Evolutionary conservation across 306 rosid species (phyloP), one percentile per base, ranked within the genome.

Genomic region (Dicorynia guianensis): DNA sequence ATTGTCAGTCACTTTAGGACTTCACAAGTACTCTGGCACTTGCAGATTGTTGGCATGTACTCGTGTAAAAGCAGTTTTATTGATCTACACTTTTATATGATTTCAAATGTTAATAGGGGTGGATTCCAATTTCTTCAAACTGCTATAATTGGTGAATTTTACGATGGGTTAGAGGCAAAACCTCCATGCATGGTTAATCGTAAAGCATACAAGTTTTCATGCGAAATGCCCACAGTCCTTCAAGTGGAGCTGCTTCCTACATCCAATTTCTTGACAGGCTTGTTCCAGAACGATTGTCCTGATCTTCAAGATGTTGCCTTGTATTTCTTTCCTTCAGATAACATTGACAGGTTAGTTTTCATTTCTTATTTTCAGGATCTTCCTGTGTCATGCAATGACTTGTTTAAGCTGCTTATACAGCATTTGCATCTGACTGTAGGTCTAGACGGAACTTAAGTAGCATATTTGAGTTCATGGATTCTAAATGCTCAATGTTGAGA

Each of bases 261-360:
- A 20, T 76, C 54, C 75, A 56, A 70, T 64, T 20, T 78, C 63
- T 77, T 83, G 85, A 78, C 57, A 57, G 89, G 87, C 48, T 68
- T 84, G 18, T 91, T 87, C 76, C 75, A n/a, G 11, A 56, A 76
- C 30, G 71, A 79, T 40, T 40, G 77, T 76, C 93, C 89, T n/a
- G 74, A 50, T 68, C 91, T 90, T 72, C 67, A 67, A 48, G 96
- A 94, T 35, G 72, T 94, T 35, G 95, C 90, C 5, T 48, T 94
- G 67, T 94, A 88, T 80, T 87, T 94, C 79, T 87, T 82, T 73
- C 93, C 90, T 65, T 73, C 80, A 53, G 69, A 72, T 43, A 70
- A 68, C 25, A 30, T 43, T 71, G 76, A 82, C 63, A 85, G 96
- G 98, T 93, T 25, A 64, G 68, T 53, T 64, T 57, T 82, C 62